These are phyloP conservation scores for Staphylotrichum longicolle DNA, from an alignment of 495 filamentous ascomycete species.

Conservation along the genomic window DNA sequence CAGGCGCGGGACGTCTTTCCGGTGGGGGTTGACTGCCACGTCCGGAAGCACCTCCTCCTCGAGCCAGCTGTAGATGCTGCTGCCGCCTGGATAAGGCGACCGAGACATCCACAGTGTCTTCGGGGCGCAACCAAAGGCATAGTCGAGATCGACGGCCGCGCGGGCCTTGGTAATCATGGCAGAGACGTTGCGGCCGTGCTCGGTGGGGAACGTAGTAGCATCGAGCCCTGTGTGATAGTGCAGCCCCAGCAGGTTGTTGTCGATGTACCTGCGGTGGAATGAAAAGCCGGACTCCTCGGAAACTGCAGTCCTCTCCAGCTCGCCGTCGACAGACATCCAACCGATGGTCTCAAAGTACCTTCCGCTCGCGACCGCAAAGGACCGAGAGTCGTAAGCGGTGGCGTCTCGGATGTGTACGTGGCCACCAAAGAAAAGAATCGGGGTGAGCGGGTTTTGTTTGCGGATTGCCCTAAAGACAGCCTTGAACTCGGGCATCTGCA, in stretches of 20 bases:
- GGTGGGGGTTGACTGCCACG: slow-evolving; percentile 45
- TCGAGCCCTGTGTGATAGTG: slow-evolving; percentile 77
- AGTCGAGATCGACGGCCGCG: slow-evolving; percentile 67
- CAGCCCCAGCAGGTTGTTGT: slow-evolving; percentile 87
- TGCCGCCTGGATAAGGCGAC: slow-evolving; percentile 61
- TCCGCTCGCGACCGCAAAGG: slow-evolving; percentile 83
- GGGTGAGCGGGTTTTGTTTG: slow-evolving; percentile 68
- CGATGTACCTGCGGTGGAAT: slow-evolving; percentile 83
- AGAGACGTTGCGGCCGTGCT: slow-evolving; percentile 71
- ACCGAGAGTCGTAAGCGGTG: slow-evolving; percentile 72
- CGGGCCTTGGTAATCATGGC: slow-evolving; percentile 67
- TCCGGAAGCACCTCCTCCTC: slow-evolving; percentile 69
- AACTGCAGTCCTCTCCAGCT: slow-evolving; percentile 44
- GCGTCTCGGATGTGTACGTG: slow-evolving; percentile 90
- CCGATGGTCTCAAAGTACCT: slow-evolving; percentile 98
- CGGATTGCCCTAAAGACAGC: slow-evolving; percentile 77
- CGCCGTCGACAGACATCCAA: slow-evolving; percentile 82
- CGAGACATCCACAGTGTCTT: slow-evolving; percentile 76
- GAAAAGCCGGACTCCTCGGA: slow-evolving; percentile 27
- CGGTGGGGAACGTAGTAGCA: slow-evolving; percentile 69
- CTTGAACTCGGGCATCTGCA: slow-evolving; percentile 74
- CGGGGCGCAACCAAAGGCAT: slow-evolving; percentile 78
- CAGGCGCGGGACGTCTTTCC: slow-evolving; percentile 53
- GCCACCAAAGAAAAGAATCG: slow-evolving; percentile 92
- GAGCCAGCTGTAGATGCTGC: slow-evolving; percentile 80